These are phyloP conservation scores for Pisolithus sp. DNA, from an alignment of 768 basidiomycete genomes.

Conservation along the genomic window DNA sequence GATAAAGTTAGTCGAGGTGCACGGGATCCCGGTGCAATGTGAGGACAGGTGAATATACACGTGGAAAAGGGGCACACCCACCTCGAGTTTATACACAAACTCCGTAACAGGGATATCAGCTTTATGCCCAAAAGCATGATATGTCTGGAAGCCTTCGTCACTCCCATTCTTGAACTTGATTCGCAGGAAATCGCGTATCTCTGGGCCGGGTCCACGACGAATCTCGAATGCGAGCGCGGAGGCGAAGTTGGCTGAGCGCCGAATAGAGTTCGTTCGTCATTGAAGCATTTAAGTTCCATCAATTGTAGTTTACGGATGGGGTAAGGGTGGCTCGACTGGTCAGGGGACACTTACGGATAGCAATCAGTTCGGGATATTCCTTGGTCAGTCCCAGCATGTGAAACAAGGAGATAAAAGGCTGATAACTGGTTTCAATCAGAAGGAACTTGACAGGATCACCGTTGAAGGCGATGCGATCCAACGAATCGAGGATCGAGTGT, in stretches of 20 bases:
- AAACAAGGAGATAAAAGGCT: constrained; percentile 32
- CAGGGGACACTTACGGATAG: constrained; percentile 47
- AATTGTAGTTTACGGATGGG: too few species aligned
- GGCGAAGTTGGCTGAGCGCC: constrained; percentile 50
- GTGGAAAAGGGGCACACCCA: constrained; percentile 43
- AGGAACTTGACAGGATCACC: constrained; percentile 22
- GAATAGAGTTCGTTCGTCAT: too few species aligned
- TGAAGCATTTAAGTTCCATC: too few species aligned
- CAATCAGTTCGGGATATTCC: constrained; percentile 48
- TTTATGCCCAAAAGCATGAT: constrained; percentile 64
- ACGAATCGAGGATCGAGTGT: constrained; percentile 21
- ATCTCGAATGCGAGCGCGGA: constrained; percentile 69
- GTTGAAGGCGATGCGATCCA: constrained; percentile 18
- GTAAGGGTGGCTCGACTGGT: background rate
- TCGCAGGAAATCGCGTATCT: constrained; percentile 68
- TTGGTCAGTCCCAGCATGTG: constrained; percentile 47
- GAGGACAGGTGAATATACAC: too few species aligned
- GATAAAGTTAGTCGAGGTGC: background rate
- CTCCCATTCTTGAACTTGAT: constrained; percentile 79
- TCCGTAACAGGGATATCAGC: constrained; percentile 71
- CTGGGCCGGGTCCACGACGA: constrained; percentile 60
- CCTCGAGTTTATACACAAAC: constrained; percentile 73
- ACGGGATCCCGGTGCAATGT: background rate
- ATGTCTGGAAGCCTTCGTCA: constrained; percentile 43
- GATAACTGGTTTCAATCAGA: constrained; percentile 27